Evolutionary conservation across 1,139 yeast species (phyloP), one percentile per base, ranked within the genome.

Genomic region (Zygoascus meyerae): DNA sequence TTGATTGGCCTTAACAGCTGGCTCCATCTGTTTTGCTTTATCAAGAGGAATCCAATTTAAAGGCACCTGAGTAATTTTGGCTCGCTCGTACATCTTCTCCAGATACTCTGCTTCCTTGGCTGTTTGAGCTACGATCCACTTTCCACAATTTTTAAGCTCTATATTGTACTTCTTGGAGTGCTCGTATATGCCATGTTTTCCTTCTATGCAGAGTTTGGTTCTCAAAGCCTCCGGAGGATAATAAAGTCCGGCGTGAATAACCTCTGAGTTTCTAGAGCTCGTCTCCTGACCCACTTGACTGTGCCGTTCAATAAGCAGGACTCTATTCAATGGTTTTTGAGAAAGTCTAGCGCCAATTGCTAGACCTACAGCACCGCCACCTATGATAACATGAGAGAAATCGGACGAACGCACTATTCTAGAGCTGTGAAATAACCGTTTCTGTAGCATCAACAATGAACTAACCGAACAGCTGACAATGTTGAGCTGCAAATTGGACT

Each of bases 361-460:
- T 6, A 86, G 70, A 0, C 97, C 97, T 1, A 89, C 90, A 0
- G 79, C 85, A 0, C 97, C 97, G 0, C 89, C 96, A 3, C 97
- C 97, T 15, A 89, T 71, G 0, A 89, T 78, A 1, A 83, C 81
- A 62, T 87, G 96, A 0, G 94, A 78, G 59, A 80, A 86, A 60
- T 86, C 95, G 28, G 46, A 42, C 8, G 34, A 28, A 6, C 44
- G n/a, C 7, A 32, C 10, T 10, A 34, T 35, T 12, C 15, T 30
- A 26, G 39, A n/a, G 14, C 35, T 17, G 29, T 17, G 30, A 10
- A 35, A 10, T 6, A 29, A 26, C 15, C 35, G 36, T 37, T 43
- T 37, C 14, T 35, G 37, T 16, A 44, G 14, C 47, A 35, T 35
- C 26, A 7, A 6, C 11, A 21, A 37, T 26, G 32, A 21, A 4